Evolutionary conservation across 345 rosid genomes (phyloP).

Genomic region (Ricinus communis): DNA sequence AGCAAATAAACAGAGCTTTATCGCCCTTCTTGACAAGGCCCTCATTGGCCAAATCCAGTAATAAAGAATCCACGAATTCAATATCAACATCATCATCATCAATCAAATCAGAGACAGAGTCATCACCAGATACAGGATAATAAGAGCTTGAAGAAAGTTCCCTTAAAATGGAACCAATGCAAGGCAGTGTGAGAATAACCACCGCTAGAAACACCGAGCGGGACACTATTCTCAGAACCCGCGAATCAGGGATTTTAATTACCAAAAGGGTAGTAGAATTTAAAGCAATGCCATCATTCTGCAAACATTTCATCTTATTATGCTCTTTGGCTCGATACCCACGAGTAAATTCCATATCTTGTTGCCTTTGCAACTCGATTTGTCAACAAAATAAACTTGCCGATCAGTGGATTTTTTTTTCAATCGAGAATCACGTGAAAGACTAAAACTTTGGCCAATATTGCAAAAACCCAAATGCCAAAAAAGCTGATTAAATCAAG

Average conservation of each 20-base stretch:
- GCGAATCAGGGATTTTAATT: constrained; percentile 43
- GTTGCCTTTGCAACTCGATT: not conserved
- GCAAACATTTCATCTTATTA: constrained; percentile 20
- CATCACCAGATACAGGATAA: constrained; percentile 9
- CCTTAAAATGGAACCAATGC: constrained; percentile 27
- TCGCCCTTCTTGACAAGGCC: constrained; percentile 51
- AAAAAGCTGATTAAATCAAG: constrained; percentile 1
- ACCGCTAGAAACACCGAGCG: constrained; percentile 45
- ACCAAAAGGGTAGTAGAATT: constrained; percentile 33
- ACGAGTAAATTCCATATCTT: constrained; percentile 26
- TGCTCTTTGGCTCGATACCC: constrained; percentile 21
- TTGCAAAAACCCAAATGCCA: constrained; percentile 23
- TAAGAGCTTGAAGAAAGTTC: constrained; percentile 17
- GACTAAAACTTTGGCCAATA: constrained; percentile 3
- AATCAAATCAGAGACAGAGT: constrained; percentile 15
- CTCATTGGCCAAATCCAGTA: constrained; percentile 43
- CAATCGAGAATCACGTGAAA: not conserved
- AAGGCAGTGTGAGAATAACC: constrained; percentile 40
- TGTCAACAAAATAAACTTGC: not conserved
- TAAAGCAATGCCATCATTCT: constrained; percentile 14
- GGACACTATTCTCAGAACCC: constrained; percentile 37
- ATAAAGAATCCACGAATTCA: constrained; percentile 36
- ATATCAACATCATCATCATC: constrained; percentile 29
- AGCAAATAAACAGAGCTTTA: constrained; percentile 41
- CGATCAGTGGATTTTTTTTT: not conserved